Evolutionary conservation across 164 flowering plant genomes (phyloP).

Genomic region (Magnolia sinica): DNA sequence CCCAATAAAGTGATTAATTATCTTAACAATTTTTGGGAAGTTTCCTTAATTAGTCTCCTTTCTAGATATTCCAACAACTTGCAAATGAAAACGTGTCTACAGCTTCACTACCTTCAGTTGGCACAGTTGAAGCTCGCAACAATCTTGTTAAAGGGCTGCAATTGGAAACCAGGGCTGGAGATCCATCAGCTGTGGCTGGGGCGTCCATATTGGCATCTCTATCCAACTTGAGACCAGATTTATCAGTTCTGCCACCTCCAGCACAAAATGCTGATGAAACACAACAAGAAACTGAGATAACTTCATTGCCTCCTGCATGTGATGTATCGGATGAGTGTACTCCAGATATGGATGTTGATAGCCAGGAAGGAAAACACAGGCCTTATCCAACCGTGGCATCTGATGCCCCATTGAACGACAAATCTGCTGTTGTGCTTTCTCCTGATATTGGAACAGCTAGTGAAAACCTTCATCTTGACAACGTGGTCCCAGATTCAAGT

Average conservation of each 20-base stretch:
- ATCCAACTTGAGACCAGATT: slow-evolving; percentile 52
- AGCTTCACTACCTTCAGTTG: slow-evolving; percentile 36
- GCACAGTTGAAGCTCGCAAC: slow-evolving; percentile 36
- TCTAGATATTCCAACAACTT: slow-evolving; percentile 72
- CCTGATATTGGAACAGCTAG: slow-evolving; percentile 36
- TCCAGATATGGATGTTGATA: slow-evolving; percentile 51
- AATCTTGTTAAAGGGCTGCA: slow-evolving; percentile 48
- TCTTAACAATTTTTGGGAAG: not conserved
- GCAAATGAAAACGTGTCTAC: slow-evolving; percentile 26
- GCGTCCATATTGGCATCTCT: slow-evolving; percentile 84
- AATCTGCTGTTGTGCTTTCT: slow-evolving; percentile 21
- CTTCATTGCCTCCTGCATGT: slow-evolving; percentile 39
- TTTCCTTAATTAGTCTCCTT: slow-evolving; percentile 37
- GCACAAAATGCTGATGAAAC: slow-evolving; percentile 38
- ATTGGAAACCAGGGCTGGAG: slow-evolving; percentile 59
- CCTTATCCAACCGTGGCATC: slow-evolving; percentile 27
- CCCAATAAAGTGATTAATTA: not conserved
- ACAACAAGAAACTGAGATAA: slow-evolving; percentile 38
- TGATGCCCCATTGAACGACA: slow-evolving; percentile 30
- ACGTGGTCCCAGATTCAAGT: slow-evolving; percentile 40
- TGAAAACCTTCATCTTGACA: slow-evolving; percentile 42
- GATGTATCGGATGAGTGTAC: slow-evolving; percentile 23
- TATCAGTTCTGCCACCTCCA: slow-evolving; percentile 52
- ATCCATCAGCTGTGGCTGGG: slow-evolving; percentile 72
- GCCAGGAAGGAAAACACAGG: slow-evolving; percentile 39